Base-by-base conservation (phyloP, 345 rosid species). In the Angophora floribunda region DNA sequence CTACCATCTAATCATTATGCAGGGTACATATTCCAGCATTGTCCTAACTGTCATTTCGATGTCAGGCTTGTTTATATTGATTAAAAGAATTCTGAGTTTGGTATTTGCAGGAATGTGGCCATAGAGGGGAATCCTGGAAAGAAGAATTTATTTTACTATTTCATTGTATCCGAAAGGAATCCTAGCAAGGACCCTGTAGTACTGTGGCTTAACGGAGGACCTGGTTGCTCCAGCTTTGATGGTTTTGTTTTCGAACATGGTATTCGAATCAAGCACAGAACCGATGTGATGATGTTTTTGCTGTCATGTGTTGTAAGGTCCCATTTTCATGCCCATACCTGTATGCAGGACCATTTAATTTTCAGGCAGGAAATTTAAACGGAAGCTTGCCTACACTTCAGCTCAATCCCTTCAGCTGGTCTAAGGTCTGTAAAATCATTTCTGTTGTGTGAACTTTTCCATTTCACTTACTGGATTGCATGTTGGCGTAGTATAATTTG, bases 131-230 rank as follows among this genome's bases (percentile, higher is more conserved):
- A 67, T 49, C 82, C 87, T 32, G 80, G 85, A 57, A 86, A 90
- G 90, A 93, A 91, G 88, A 90, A 92, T 26, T 88, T 92, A 52
- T 92, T 90, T 89, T 92, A 92, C 90, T 92, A 92, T 55, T 90
- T 92, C 52, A 88, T 90, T 13, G 88, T 24, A 9, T 92, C 94
- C 3, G 89, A 91, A 82, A 89, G 86, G 50, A 88, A 87, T 28
- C 89, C 93, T 7, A 49, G 85, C 45, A 51, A 86, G 28, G 92
- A 90, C 61, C 94, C 94, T 32, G 89, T 92, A 26, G 88, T 90
- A 28, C 63, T 92, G 55, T 92, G 93, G 94, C 90, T 92, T 44
- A 91, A 89, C 26, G 94, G 92, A 10, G 93, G 94, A 13, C 94
- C 94, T 1, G 92, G 94, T 9, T 92, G 94, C 92, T 92, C 93